Percentiles rank a stretch among this genome's conserved stretches.
Conservation (phyloP, 768 basidiomycete genomes). For the Russula foetens region DNA sequence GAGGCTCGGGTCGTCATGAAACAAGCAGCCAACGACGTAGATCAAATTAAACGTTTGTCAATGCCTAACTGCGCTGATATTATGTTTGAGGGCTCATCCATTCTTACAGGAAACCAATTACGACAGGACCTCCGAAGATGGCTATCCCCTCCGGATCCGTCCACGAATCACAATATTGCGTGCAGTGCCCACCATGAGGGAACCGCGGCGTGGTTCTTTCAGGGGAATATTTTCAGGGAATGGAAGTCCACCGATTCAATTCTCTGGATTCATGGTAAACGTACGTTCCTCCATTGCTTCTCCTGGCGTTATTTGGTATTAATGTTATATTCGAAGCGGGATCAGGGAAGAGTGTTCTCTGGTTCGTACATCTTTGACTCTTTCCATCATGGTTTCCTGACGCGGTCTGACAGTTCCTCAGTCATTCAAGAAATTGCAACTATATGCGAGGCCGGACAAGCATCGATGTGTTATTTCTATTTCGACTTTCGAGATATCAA, state of each 20-base stretch:
- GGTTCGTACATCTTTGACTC: not conserved
- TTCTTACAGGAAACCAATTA: not conserved
- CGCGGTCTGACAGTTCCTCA: not conserved
- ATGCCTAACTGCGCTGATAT: not conserved
- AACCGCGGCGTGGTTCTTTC: not conserved
- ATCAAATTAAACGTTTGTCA: not conserved
- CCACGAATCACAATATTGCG: not conserved
- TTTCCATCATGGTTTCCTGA: not conserved
- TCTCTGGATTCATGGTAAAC: not conserved
- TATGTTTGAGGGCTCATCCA: not conserved
- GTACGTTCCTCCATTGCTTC: not conserved
- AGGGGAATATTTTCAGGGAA: not conserved
- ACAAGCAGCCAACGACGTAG: not conserved
- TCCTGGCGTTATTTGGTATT: not conserved
- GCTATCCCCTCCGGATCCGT: not conserved
- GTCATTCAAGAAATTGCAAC: not conserved
- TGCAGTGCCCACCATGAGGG: not conserved
- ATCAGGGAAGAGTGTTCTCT: conserved; percentile 1
- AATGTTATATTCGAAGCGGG: not conserved
- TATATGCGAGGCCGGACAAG: not conserved
- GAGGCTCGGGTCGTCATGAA: not conserved
- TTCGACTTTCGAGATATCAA: not conserved
- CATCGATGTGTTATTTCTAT: not conserved
- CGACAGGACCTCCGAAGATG: not conserved
- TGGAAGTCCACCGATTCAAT: not conserved